Evolutionary conservation across 805 yeast genomes (phyloP).

Genomic region (Ogataea pini): DNA sequence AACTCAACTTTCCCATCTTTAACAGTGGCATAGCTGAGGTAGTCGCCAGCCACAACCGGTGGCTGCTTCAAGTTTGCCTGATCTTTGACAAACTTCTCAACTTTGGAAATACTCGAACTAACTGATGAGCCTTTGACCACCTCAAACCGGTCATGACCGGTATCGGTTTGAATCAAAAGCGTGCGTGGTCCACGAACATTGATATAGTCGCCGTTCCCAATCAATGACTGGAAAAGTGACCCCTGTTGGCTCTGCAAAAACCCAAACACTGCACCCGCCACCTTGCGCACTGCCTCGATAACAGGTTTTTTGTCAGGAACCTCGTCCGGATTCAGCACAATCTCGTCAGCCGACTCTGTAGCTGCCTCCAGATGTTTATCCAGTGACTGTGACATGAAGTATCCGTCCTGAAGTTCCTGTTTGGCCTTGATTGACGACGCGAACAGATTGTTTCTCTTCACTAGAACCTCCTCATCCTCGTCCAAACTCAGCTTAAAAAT

Average conservation of each 20-base stretch:
- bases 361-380: constrained; percentile 14
- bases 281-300: not conserved
- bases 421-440: constrained; percentile 54
- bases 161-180: constrained; percentile 47
- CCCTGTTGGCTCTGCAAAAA: constrained; percentile 1
- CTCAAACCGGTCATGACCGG: constrained; percentile 31
- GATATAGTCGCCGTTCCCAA: constrained; percentile 46
- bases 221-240: constrained; percentile 15
- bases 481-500: constrained; percentile 48
- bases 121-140: constrained; percentile 1
- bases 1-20: constrained; percentile 43
- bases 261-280: not conserved
- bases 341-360: constrained; percentile 12
- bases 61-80: constrained; percentile 26
- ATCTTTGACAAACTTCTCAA: constrained; percentile 27
- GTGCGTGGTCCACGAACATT: constrained; percentile 57
- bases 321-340: constrained; percentile 17
- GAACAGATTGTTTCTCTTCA: constrained; percentile 47
- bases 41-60: constrained; percentile 40
- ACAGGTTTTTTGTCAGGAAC: constrained; percentile 6
- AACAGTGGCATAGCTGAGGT: constrained; percentile 49
- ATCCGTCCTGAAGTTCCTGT: constrained; percentile 38
- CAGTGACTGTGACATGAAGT: constrained; percentile 22
- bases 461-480: constrained; percentile 48
- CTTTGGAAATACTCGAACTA: constrained; percentile 11